Evolutionary conservation across 2,329 filamentous ascomycete genomes (phyloP), one percentile per base, ranked within the genome.

Genomic region (Dothideomycetes sp.): DNA sequence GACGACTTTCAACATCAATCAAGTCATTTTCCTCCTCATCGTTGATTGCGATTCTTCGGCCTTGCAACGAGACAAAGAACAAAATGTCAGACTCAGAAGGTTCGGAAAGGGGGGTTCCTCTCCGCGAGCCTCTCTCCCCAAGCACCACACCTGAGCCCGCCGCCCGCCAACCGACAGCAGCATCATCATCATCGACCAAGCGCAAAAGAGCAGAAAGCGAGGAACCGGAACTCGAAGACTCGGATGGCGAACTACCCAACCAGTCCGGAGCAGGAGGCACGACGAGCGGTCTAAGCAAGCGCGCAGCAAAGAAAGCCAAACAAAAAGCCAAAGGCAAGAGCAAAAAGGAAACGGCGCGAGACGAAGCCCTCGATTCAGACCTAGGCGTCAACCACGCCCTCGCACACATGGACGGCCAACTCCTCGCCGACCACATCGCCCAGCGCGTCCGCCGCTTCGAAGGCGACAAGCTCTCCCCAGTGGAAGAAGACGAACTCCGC

Each of bases 401-500:
- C 56, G 75, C 78, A 33, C 75, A 77, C 45, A 88, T 95, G 80
- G 85, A 94, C 59, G 80, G 77, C 44, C 76, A 80, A 48, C 69
- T 95, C 31, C 66, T 95, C 34, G 84, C 88, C 2, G 89, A 95
- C 58, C 79, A 94, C 58, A 69, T 95, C 45, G 83, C 83, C 5
- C 81, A 91, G 55, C 77, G 83, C 55, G 81, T 84, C 38, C 77
- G 73, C 47, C 73, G 81, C 17, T 93, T 89, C 54, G 84, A 86
- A 39, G 77, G 75, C 19, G 81, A 94, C 38, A 27, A 27, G 22
- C 22, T 27, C 22, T 15, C 19, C 29, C 19, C n/a, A 19, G 14
- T 37, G 4, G 19, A 33, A 34, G 17, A 39, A 14, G 10, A 3
- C 17, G 10, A 29, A 16, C 31, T 35, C 17, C 48, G 54, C 41